Conservation (phyloP, 2,329 filamentous ascomycete genomes). For the Chrysoporthe deuterocubensis region DNA sequence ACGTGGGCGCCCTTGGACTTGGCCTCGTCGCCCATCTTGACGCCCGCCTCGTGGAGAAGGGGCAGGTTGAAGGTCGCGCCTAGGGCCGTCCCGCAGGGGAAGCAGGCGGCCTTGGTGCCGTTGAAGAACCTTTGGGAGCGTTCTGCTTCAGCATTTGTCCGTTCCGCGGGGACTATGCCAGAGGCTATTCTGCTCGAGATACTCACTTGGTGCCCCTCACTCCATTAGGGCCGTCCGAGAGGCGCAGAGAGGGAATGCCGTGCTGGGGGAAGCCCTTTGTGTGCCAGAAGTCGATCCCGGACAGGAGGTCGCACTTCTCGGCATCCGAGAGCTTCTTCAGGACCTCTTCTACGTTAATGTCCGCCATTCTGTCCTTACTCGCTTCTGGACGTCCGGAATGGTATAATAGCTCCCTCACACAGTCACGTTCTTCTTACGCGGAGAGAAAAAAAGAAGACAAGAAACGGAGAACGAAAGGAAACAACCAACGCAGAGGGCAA, state of each 20-base stretch:
- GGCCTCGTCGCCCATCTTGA: conserved; percentile 56
- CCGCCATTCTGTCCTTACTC: conserved; percentile 44
- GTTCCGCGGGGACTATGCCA: neutral
- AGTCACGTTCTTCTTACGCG: neutral
- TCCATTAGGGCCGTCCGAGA: conserved; percentile 72
- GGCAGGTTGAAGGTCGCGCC: conserved; percentile 61
- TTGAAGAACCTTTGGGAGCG: conserved; percentile 58
- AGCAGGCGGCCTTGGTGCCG: conserved; percentile 62
- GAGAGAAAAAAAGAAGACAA: neutral
- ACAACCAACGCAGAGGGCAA: neutral
- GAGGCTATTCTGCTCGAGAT: too few species aligned
- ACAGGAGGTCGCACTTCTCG: conserved; percentile 59
- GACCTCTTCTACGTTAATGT: conserved; percentile 58
- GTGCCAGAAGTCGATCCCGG: conserved; percentile 71
- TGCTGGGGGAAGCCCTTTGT: conserved; percentile 63
- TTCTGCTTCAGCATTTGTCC: neutral
- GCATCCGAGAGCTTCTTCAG: conserved; percentile 56
- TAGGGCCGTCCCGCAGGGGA: conserved; percentile 62
- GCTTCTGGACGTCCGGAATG: neutral
- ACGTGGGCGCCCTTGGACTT: conserved; percentile 61
- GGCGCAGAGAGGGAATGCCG: conserved; percentile 66
- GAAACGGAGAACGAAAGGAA: neutral
- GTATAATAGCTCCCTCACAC: neutral
- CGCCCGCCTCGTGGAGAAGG: conserved; percentile 55
- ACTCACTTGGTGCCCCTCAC: conserved; percentile 61